phyloP scores from a whole-genome alignment of 306 rosid genomes.

The Quercus wislizeni region DNA sequence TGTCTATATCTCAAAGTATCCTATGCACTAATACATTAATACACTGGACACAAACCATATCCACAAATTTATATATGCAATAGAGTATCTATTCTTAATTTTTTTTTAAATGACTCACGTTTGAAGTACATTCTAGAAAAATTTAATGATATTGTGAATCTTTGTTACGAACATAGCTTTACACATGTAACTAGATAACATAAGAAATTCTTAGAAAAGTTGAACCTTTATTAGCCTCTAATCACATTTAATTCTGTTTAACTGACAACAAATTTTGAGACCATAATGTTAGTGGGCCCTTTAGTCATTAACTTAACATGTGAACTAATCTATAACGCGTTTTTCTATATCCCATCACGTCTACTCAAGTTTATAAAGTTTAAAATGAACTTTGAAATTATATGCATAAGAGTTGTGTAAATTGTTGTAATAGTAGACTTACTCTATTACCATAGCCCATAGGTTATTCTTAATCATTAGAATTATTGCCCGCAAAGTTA shows the following conservation, averaged over 20 bases:
- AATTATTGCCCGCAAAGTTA: not conserved
- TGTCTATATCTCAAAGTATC: fast-evolving
- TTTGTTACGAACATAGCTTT: too few species aligned
- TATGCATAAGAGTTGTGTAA: fast-evolving
- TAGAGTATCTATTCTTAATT: too few species aligned
- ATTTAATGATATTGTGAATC: too few species aligned
- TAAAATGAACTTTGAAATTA: not conserved
- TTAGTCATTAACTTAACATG: not conserved
- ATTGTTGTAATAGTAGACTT: too few species aligned
- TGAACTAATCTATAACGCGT: not conserved
- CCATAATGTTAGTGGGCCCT: not conserved
- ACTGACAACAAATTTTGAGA: not conserved
- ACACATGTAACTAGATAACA: too few species aligned
- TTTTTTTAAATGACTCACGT: too few species aligned
- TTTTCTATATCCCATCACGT: not conserved
- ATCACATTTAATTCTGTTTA: not conserved
- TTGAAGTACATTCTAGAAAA: too few species aligned
- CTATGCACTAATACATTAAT: fast-evolving
- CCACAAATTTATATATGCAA: too few species aligned
- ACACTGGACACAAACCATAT: fast-evolving
- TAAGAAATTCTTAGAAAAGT: not conserved
- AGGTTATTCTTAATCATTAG: not conserved
- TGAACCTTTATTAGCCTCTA: not conserved
- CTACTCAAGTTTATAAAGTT: too few species aligned
- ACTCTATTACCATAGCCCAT: not conserved